Evolutionary conservation across 805 yeast species (phyloP), one percentile per base, ranked within the genome.

Genomic region (Zygoascus tannicola): DNA sequence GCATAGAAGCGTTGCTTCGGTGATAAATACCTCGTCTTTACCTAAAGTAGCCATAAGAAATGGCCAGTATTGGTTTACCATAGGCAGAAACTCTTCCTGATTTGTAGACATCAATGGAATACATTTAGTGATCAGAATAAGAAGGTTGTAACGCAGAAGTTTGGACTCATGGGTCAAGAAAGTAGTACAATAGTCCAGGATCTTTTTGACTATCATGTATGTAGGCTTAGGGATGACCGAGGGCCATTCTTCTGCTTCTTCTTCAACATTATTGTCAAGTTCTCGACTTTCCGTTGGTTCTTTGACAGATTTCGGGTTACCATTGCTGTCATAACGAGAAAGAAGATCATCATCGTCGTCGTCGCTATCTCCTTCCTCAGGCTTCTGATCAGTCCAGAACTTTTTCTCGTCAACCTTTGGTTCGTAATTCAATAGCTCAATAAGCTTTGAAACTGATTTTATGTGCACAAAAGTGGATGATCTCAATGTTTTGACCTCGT

Each of bases 111-210:
- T 58, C 21, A 80, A 55, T 0, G 82, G 81, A 2, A 76, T 46
- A 0, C 70, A 60, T 15, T 64, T 58, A 4, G 59, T 52, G 16
- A 74, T 57, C 1, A 84, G 69, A 26, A 62, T 66, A 43, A 88
- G 58, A 4, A 86, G 70, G 47, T 76, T 80, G 2, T 73, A 57
- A 35, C 75, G 71, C 23, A 90, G 59, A 2, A 69, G 62, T 2
- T 70, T 59, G 0, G 94, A 80, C 1, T 75, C 74, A 53, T 84
- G 92, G 2, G 85, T 77, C 32, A 85, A 62, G 22, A 76, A 68
- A 46, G 85, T 66, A 43, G 84, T 82, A 4, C 90, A 81, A 57
- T 86, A 85, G 4, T 68, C 72, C 43, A 78, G 67, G 3, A 90
- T 77, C 44, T 75, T 75, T 36, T 78, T 74, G 1, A 84, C 62